These are phyloP conservation scores for Taxawa tesnikishii DNA, from an alignment of 2,329 filamentous ascomycete species.

Conservation along the genomic window DNA sequence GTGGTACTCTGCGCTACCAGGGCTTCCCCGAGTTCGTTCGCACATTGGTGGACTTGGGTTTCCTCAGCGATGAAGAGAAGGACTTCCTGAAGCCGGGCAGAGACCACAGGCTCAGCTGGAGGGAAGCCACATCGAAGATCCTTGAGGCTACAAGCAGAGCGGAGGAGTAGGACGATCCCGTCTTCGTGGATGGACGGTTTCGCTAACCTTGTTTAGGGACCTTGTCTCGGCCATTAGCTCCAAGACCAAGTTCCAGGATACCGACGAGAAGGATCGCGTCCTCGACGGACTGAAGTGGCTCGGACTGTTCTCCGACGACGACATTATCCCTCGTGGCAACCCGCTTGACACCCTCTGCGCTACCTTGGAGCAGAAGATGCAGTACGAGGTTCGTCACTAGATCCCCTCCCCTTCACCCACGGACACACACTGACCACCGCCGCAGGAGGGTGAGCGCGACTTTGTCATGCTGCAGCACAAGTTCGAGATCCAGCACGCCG, in stretches of 20 bases:
- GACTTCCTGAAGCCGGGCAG: slow-evolving; percentile 50
- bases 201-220: slow-evolving; percentile 13
- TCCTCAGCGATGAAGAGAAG: slow-evolving; percentile 61
- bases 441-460: slow-evolving; percentile 63
- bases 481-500: slow-evolving; percentile 73
- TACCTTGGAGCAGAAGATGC: slow-evolving; percentile 82
- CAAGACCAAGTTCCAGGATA: slow-evolving; percentile 60
- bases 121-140: slow-evolving; percentile 69
- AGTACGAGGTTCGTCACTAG: slow-evolving; percentile 45
- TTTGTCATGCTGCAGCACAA: slow-evolving; percentile 69
- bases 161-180: slow-evolving; percentile 40
- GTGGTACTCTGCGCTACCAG: slow-evolving; percentile 73
- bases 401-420: background rate
- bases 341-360: slow-evolving; percentile 86
- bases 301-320: slow-evolving; percentile 52
- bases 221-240: slow-evolving; percentile 60
- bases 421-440: background rate
- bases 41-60: slow-evolving; percentile 77
- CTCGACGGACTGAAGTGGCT: slow-evolving; percentile 63
- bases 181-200: too few species aligned
- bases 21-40: slow-evolving; percentile 89
- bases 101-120: slow-evolving; percentile 51
- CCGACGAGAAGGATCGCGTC: slow-evolving; percentile 58
- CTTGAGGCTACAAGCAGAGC: slow-evolving; percentile 54
- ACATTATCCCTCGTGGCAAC: slow-evolving; percentile 62